Evolutionary conservation across 2,329 filamentous ascomycete species (phyloP), one percentile per base, ranked within the genome.

Genomic region (Pezicula carpinea): DNA sequence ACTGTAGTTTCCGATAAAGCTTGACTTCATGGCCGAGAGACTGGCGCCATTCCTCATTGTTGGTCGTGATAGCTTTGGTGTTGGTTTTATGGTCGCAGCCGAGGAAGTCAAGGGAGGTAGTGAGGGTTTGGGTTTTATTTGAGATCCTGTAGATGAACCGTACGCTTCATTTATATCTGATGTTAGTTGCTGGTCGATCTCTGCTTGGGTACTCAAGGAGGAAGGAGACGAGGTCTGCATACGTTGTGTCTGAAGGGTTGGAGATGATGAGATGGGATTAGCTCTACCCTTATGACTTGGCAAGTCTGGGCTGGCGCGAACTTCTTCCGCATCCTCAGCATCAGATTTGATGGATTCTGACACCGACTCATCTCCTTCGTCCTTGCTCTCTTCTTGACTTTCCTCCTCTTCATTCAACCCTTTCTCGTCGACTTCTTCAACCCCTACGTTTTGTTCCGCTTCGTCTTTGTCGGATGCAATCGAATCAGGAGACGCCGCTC

Each of bases 171-270:
- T 51, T 29, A 59, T 43, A 53, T 53, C 55, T 52, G 58, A 59
- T 22, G 58, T 60, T 50, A 61, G 58, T 57, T 60, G 56, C 22
- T 53, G 51, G 41, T 58, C 55, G 47, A 61, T 45, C 48, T 60
- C 56, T 26, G 56, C 52, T 55, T 60, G 56, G 41, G 53, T 58
- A 45, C 49, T 52, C 32, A 46, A 43, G 22, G 47, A 43, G 22
- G 38, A 41, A 43, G 53, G 49, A 44, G 52, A 51, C 35, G 48
- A 47, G 17, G 46, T 47, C 15, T 46, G 43, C 55, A 56, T 59
- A 57, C 53, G 15, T 40, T 43, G 22, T 50, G 34, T 8, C 6
- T 15, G 31, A 41, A 33, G 33, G 48, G 46, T 39, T 42, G 50
- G 34, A 17, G 44, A 17, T 8, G 41, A 46, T 8, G 41, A 46